Evolutionary conservation across 2,329 filamentous ascomycete species (phyloP).

Genomic region (Alternaria triticimaculans): DNA sequence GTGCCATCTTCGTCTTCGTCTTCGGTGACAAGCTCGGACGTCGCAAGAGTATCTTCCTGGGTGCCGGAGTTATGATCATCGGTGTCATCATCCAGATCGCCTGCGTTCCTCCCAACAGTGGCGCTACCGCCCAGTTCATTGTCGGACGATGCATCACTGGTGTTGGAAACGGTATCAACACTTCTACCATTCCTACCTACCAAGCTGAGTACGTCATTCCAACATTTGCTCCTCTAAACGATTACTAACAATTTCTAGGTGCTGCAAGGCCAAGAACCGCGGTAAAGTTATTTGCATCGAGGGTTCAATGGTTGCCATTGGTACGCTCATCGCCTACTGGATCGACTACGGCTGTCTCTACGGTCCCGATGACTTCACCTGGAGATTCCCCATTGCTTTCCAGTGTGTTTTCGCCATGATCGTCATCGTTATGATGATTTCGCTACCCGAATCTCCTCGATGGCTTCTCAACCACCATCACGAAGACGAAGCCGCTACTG

Average conservation of each 20-base stretch:
- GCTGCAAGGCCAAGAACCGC: conserved; percentile 62
- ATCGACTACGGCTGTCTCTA: conserved; percentile 55
- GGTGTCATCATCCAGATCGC: conserved; percentile 51
- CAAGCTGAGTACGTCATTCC: conserved; percentile 55
- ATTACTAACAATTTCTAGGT: conserved; percentile 13
- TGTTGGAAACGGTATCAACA: conserved; percentile 63
- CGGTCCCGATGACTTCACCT: conserved; percentile 42
- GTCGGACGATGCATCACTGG: conserved; percentile 60
- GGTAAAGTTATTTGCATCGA: conserved; percentile 66
- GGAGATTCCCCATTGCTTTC: conserved; percentile 61
- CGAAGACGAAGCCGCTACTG: conserved; percentile 55
- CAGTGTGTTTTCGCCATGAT: conserved; percentile 56
- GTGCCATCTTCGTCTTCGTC: conserved; percentile 48
- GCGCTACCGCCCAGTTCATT: conserved; percentile 57
- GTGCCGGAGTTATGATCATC: conserved; percentile 50
- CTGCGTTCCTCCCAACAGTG: conserved; percentile 32
- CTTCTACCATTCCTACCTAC: conserved; percentile 60
- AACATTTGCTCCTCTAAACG: background rate
- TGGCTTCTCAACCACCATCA: conserved; percentile 46
- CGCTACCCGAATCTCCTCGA: conserved; percentile 37
- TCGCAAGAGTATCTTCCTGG: conserved; percentile 52
- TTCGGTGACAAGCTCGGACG: conserved; percentile 53
- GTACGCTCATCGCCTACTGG: conserved; percentile 59
- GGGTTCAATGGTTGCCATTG: conserved; percentile 58
- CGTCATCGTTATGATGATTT: conserved; percentile 45